Conservation (phyloP, 179 eudicot species). For the Kewa caespitosa region DNA sequence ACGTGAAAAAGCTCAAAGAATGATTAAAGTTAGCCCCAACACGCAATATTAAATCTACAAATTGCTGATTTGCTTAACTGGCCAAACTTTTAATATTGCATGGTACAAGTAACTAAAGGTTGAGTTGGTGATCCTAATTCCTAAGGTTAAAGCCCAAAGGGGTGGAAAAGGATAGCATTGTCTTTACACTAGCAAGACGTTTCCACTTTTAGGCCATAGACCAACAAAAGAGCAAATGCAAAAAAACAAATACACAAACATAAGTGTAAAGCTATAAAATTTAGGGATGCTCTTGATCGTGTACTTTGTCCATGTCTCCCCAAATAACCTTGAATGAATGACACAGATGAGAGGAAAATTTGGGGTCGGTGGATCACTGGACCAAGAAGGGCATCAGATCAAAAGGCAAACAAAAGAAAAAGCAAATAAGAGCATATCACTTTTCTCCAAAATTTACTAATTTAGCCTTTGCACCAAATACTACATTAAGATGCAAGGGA, state of each 20-base stretch:
- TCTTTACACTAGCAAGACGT: slow-evolving; percentile 19
- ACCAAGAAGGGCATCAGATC: slow-evolving; percentile 23
- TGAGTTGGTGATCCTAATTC: background rate
- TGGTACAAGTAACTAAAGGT: background rate
- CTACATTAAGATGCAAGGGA: too few species aligned
- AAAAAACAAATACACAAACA: background rate
- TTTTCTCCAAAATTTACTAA: background rate
- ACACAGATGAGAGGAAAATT: background rate
- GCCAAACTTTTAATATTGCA: background rate
- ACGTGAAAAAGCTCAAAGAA: slow-evolving; percentile 17
- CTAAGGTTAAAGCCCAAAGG: slow-evolving; percentile 13
- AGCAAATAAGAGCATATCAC: background rate
- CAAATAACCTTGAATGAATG: background rate
- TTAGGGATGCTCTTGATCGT: slow-evolving; percentile 20
- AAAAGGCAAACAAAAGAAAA: background rate
- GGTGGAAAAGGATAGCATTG: slow-evolving; percentile 23
- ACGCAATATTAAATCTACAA: slow-evolving; percentile 11
- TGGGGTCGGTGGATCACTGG: slow-evolving; percentile 24
- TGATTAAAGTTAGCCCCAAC: slow-evolving; percentile 22
- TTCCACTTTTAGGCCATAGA: background rate
- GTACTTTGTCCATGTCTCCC: slow-evolving; percentile 8
- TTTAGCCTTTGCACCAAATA: background rate
- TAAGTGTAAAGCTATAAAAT: slow-evolving; percentile 5
- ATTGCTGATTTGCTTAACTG: background rate
- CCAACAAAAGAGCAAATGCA: background rate